Evolutionary conservation across 306 rosid genomes (phyloP), one percentile per base, ranked within the genome.

Genomic region (Cercis canadensis): DNA sequence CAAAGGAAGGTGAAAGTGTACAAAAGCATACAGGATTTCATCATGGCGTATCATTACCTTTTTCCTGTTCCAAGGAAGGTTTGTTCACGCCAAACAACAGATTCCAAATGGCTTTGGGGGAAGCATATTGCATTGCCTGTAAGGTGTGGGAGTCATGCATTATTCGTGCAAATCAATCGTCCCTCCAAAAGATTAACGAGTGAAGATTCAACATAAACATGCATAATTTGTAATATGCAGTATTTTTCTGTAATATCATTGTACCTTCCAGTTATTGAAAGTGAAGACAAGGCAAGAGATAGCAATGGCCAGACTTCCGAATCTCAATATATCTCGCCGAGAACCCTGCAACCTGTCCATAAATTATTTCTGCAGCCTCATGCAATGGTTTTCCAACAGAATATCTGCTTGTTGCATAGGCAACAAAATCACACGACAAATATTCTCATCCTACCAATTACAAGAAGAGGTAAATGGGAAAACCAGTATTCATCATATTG

Each of bases 341-440:
- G 88, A 81, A 86, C 96, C 98, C 92, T 81, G 90, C 84, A 94
- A 84, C 98, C 98, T 94, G 96, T 74, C 83, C 87, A 94, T 60
- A 81, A 85, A 87, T 89, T 79, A 89, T 79, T 81, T 74, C 85
- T 81, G 83, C 65, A 81, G 78, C 90, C 82, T 82, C 87, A 75
- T 77, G 69, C 75, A 67, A 73, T 59, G 80, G 72, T 52, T 65
- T 57, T 56, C 68, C 73, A 69, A 77, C 52, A 72, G 57, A 73
- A 61, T 24, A 39, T 66, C n/a, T 49, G 54, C 49, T 64, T 52
- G 63, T 71, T 69, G 75, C 41, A 58, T 5, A 15, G 17, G 46
- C 18, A 70, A 78, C 31, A 67, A 33, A 72, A 58, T 45, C 52
- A 54, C 57, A 13, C 50, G 59, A 45, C 36, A 65, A 67, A 58